Conservation (phyloP, 2,329 filamentous ascomycete genomes). For the Sclerotinia glacialis region DNA sequence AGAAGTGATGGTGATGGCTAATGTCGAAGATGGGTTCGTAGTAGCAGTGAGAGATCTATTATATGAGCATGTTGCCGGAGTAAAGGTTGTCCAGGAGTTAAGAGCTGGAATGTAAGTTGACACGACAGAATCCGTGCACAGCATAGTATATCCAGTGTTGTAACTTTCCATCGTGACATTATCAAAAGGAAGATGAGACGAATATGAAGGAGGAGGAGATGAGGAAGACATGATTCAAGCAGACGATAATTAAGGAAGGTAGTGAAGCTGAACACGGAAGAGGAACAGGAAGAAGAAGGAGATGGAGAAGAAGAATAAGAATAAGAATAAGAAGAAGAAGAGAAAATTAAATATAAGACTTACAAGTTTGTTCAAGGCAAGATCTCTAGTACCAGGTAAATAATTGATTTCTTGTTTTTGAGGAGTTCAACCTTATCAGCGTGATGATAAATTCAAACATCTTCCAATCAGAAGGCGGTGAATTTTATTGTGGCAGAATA, state of each 20-base stretch:
- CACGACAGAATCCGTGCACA: conserved; percentile 8
- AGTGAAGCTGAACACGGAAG: neutral
- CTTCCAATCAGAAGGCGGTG: conserved; percentile 1
- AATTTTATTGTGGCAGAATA: neutral
- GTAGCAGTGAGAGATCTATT: neutral
- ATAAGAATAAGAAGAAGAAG: no score
- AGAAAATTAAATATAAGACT: neutral
- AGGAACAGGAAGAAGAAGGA: neutral
- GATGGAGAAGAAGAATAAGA: neutral
- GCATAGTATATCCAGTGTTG: conserved; percentile 12
- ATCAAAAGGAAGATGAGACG: neutral
- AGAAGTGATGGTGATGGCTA: neutral
- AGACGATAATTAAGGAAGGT: neutral
- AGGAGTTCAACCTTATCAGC: no score
- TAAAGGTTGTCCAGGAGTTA: conserved; percentile 18
- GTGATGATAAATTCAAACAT: no score
- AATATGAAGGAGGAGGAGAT: neutral
- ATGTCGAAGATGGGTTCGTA: neutral
- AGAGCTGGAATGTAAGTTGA: conserved; percentile 16
- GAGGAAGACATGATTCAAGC: neutral
- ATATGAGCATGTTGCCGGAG: conserved; percentile 14
- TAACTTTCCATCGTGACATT: neutral
- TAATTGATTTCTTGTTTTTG: no score
- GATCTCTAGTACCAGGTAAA: no score
- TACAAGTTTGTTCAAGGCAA: no score